Base-by-base conservation (phyloP, 1,284 basidiomycete genomes). In the Cutaneotrichosporon mucoides region DNA sequence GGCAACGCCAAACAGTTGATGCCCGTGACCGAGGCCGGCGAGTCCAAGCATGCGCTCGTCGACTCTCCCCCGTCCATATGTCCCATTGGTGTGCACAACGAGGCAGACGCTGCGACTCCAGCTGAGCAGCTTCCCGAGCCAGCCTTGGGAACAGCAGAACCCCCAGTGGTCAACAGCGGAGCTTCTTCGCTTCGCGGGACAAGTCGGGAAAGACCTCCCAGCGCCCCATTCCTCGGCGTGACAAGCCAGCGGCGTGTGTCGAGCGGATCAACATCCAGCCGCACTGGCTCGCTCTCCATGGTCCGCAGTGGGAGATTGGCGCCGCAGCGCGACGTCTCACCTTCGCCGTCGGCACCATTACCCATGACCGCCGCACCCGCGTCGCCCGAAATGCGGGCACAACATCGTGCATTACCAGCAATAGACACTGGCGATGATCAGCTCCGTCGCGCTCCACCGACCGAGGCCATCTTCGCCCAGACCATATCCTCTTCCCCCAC, bases 251-350 rank as follows among this genome's bases (percentile, higher is more conserved):
- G 64, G 4, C 59, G 66, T 5, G 55, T 59, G 1, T 65, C 66
- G 10, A 58, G 43, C 15, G 59, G 62, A 4, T 75, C 73, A 9
- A 68, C 66, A 2, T 69, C 73, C 2, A 70, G 68, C 48, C 66
- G 72, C 42, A 64, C 73, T 0, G 75, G 73, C 5, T 72, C 71
- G n/a, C 53, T 76, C 7, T 65, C 72, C 4, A 64, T 75, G 16
- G 73, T 75, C 6, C 65, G 73, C 35, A 70, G 64, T 9, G 67
- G 69, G 24, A 63, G 71, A 36, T 54, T 68, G 15, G 68, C 70
- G 45, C 55, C 61, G 51, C 55, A 62, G 59, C 62, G 61, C 24
- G 57, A 63, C 11, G 50, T 33, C 9, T 56, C 47, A 6, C 47
- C 55, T 8, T 37, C 38, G 24, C 45, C 54, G 5, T 9, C 12